These are phyloP conservation scores for Tetrapisispora arboricola DNA, from an alignment of 805 yeast species.

Conservation along the genomic window DNA sequence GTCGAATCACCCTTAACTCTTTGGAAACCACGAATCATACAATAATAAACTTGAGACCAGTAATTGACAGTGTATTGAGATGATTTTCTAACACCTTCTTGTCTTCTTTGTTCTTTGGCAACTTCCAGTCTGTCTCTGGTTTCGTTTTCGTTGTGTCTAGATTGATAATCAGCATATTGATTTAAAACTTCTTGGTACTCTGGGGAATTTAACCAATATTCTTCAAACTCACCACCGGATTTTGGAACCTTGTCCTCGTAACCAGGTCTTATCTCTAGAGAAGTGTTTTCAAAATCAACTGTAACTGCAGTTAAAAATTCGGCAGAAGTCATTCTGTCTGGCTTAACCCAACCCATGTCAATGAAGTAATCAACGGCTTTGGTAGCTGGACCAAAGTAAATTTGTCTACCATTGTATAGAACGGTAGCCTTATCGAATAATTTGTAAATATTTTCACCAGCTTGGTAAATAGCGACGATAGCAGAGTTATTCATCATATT, in stretches of 20 bases:
- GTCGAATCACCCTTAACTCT: constrained; percentile 48
- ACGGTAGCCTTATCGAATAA: constrained; percentile 53
- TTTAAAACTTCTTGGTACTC: constrained; percentile 35
- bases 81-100: constrained; percentile 30
- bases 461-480: constrained; percentile 57
- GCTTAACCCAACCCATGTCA: constrained; percentile 53
- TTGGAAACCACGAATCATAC: constrained; percentile 44
- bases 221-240: constrained; percentile 48
- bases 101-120: constrained; percentile 35
- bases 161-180: constrained; percentile 33
- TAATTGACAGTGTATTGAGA: constrained; percentile 38
- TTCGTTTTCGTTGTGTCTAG: constrained; percentile 34
- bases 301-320: constrained; percentile 60
- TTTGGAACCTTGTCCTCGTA: constrained; percentile 42
- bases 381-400: constrained; percentile 46
- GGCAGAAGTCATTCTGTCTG: constrained; percentile 56
- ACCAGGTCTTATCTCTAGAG: constrained; percentile 35
- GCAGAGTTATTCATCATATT: constrained; percentile 48
- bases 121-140: constrained; percentile 32
- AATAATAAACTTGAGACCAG: constrained; percentile 40
- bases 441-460: constrained; percentile 53
- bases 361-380: constrained; percentile 46
- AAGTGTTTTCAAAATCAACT: constrained; percentile 50
- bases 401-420: constrained; percentile 50
- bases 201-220: constrained; percentile 48